A percentile compares a stretch with the other conserved stretches of the same genome.
Conservation (phyloP, 2,329 filamentous ascomycete genomes). For the Calonectria pauciramosa region DNA sequence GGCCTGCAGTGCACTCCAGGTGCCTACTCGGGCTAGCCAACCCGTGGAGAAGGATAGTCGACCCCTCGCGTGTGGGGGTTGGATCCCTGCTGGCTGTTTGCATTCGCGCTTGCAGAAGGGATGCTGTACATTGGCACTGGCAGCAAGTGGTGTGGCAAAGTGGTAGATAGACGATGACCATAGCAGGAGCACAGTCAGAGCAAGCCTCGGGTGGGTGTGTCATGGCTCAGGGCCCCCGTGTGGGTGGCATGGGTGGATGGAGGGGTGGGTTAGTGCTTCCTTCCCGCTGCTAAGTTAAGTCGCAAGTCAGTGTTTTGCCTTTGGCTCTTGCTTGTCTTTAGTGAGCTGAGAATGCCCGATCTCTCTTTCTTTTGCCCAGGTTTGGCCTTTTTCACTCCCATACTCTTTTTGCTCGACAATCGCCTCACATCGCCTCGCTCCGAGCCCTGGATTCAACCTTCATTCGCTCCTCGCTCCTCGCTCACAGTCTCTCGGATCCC, state of each 20-base stretch:
- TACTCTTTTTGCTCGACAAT: not conserved
- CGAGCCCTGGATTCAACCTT: not conserved
- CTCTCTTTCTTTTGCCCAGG: not conserved
- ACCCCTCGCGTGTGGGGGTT: conserved; percentile 25
- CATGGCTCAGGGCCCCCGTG: conserved; percentile 1
- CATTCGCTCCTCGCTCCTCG: not conserved
- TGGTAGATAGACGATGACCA: not conserved
- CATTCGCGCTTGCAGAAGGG: conserved; percentile 1
- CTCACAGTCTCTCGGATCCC: not conserved
- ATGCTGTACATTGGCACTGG: not conserved
- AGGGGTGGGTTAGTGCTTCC: conserved; percentile 16
- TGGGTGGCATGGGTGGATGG: conserved; percentile 11
- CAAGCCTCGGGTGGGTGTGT: not conserved
- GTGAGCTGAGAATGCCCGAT: conserved; percentile 24
- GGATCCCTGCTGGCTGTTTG: conserved; percentile 14
- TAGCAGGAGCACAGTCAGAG: conserved; percentile 1
- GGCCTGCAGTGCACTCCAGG: conserved; percentile 18
- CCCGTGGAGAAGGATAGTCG: conserved; percentile 21
- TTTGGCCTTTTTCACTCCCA: not conserved
- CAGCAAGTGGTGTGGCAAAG: not conserved
- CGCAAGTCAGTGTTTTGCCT: conserved; percentile 13
- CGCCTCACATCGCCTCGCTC: not conserved
- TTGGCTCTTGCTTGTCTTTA: conserved; percentile 6
- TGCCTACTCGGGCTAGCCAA: conserved; percentile 29
- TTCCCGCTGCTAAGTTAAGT: conserved; percentile 15